Evolutionary conservation across 805 yeast species (phyloP), one percentile per base, ranked within the genome.

Genomic region (Zygosaccharomyces bailii): DNA sequence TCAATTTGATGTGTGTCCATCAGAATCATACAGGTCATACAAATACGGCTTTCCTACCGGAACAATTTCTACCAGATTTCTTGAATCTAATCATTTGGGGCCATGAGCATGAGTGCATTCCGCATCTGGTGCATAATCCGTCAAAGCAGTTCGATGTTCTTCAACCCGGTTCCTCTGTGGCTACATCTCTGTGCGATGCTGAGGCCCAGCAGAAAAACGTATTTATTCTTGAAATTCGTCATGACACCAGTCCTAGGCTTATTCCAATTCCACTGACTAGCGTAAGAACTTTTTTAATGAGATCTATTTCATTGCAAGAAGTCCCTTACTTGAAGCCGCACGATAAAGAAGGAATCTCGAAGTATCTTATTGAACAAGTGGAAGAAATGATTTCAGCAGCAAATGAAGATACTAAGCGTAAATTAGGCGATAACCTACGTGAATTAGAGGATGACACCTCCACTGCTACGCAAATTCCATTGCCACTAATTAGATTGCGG

Each of bases 91-190:
- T 93, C 0, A 68, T 90, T 1, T 93, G 99, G 99, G 99, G 99
- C 13, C 99, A 93, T 64, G 99, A 93, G 61, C 99, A 93, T 65
- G 97, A 93, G 60, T 88, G 97, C 58, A 73, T 82, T 4, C 86
- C 91, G 1, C 78, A 77, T 46, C 79, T 95, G 0, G 74, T 71
- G 1, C 70, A 70, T 35, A 83, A 84, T 55, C 57, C 68, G 1
- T 48, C 56, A 4, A 76, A 74, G 47, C 84, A 82, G 1, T 88
- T 91, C 58, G 79, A 79, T 44, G 88, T 89, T 0, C 71, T 93
- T 30, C 96, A 89, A 60, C 93, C 96, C 0, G 99, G 99, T 0
- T 86, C 96, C 1, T 85, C 96, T 0, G 85, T 93, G 13, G 97
- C 96, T 0, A 93, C 99, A 0, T 82, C 96, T 2, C 69, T 93